These are phyloP conservation scores for Herpotrichia juniperi DNA, from an alignment of 2,329 filamentous ascomycete species.

Conservation along the genomic window DNA sequence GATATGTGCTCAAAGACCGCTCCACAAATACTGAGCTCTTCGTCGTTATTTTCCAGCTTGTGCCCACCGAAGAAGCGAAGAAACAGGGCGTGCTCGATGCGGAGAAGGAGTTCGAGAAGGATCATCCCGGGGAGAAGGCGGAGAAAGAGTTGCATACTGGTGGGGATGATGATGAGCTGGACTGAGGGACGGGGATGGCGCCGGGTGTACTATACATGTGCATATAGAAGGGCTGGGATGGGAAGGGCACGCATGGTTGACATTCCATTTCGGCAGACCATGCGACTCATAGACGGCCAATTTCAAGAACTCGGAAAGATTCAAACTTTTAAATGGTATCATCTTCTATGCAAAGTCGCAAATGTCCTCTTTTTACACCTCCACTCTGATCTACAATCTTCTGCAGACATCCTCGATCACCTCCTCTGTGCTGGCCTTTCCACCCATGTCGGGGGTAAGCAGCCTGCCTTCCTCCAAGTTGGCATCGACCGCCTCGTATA, in stretches of 20 bases:
- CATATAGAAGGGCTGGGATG: background rate
- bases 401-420: constrained; percentile 86
- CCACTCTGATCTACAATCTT: constrained; percentile 70
- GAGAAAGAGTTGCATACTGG: background rate
- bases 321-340: constrained; percentile 7
- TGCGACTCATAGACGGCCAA: background rate
- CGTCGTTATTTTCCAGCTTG: constrained; percentile 79
- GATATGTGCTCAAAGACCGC: constrained; percentile 89
- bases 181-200: constrained; percentile 13
- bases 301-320: background rate
- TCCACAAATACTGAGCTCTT: constrained; percentile 76
- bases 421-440: constrained; percentile 82
- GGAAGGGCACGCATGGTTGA: background rate
- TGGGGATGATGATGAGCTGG: constrained; percentile 27
- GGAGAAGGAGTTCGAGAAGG: constrained; percentile 30
- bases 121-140: constrained; percentile 15
- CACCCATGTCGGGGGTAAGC: constrained; percentile 88
- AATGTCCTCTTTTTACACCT: background rate
- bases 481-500: constrained; percentile 90
- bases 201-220: background rate
- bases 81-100: constrained; percentile 25
- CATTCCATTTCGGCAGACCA: background rate
- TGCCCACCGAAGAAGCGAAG: constrained; percentile 66
- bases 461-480: constrained; percentile 84
- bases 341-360: background rate